Conservation (phyloP, 208 protist species). For the Histomonas meleagridis region DNA sequence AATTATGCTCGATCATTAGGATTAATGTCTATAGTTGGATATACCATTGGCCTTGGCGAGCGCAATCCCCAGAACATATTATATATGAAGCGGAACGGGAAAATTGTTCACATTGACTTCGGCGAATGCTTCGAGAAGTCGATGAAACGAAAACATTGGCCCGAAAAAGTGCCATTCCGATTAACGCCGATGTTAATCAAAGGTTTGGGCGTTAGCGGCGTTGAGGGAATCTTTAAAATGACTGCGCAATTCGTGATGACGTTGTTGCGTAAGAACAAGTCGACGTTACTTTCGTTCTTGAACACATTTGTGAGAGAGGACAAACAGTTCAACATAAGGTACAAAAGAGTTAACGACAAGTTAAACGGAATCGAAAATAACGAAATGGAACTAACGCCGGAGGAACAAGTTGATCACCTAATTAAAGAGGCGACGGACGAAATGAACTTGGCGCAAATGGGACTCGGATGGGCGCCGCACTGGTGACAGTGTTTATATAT, state of each 20-base stretch:
- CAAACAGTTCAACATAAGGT: neutral
- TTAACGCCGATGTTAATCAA: neutral
- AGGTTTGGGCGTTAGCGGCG: neutral
- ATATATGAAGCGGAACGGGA: neutral
- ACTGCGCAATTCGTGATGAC: slow-evolving; percentile 37
- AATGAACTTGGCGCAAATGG: neutral
- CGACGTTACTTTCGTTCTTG: slow-evolving; percentile 40
- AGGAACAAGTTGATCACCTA: neutral
- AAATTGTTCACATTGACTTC: neutral
- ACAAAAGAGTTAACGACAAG: neutral
- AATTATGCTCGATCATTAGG: neutral
- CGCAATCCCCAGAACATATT: neutral
- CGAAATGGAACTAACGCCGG: neutral
- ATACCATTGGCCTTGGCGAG: neutral
- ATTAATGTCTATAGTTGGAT: neutral
- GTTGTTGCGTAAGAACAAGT: slow-evolving; percentile 42
- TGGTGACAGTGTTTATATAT: too few species aligned
- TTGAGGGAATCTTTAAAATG: neutral
- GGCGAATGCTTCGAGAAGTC: slow-evolving; percentile 42
- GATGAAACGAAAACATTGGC: slow-evolving; percentile 25
- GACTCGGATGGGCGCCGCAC: neutral
- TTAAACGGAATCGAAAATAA: neutral
- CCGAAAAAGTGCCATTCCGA: neutral
- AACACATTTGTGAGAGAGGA: slow-evolving; percentile 44
- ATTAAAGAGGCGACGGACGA: neutral